A percentile compares a stretch with the other conserved stretches of the same genome.
These are phyloP conservation scores for Dimocarpus longan DNA, from an alignment of 345 rosid species.

Conservation along the genomic window DNA sequence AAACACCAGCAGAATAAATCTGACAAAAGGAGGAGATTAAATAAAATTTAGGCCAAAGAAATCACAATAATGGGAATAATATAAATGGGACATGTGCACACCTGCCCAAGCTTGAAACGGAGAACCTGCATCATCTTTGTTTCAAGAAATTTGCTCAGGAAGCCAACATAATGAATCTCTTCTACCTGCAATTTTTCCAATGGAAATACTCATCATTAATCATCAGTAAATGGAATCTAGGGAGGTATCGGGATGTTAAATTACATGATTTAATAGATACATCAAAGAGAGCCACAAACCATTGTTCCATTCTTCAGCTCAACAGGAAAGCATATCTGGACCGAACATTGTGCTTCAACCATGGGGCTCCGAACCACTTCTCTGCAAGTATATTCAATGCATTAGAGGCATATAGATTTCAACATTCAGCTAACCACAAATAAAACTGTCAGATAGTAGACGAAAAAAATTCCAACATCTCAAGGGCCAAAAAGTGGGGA, in stretches of 20 bases:
- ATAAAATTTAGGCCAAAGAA: slow-evolving; percentile 20
- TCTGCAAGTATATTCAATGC: slow-evolving; percentile 43
- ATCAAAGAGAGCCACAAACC: slow-evolving; percentile 47
- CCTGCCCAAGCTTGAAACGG: slow-evolving; percentile 94
- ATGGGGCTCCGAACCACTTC: slow-evolving; percentile 85
- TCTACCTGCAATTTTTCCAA: slow-evolving; percentile 54
- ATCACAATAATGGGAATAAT: slow-evolving; percentile 9
- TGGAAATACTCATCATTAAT: neutral
- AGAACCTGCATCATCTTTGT: slow-evolving; percentile 83
- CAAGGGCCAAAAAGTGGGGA: neutral
- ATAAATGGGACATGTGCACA: slow-evolving; percentile 25
- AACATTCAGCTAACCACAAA: slow-evolving; percentile 6
- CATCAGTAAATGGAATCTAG: slow-evolving; percentile 8
- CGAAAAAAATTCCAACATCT: slow-evolving; percentile 5
- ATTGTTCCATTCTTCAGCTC: slow-evolving; percentile 76
- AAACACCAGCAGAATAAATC: slow-evolving; percentile 86
- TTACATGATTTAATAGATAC: slow-evolving; percentile 8
- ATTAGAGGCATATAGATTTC: slow-evolving; percentile 22
- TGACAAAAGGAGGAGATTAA: slow-evolving; percentile 34
- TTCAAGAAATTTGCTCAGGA: slow-evolving; percentile 82
- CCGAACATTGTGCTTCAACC: slow-evolving; percentile 94
- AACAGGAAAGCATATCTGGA: slow-evolving; percentile 89
- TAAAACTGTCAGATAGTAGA: neutral
- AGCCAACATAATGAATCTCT: slow-evolving; percentile 74
- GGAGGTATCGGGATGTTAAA: neutral